phyloP scores from a whole-genome alignment of 495 filamentous ascomycete species.

The Rhypophila decipiens region DNA sequence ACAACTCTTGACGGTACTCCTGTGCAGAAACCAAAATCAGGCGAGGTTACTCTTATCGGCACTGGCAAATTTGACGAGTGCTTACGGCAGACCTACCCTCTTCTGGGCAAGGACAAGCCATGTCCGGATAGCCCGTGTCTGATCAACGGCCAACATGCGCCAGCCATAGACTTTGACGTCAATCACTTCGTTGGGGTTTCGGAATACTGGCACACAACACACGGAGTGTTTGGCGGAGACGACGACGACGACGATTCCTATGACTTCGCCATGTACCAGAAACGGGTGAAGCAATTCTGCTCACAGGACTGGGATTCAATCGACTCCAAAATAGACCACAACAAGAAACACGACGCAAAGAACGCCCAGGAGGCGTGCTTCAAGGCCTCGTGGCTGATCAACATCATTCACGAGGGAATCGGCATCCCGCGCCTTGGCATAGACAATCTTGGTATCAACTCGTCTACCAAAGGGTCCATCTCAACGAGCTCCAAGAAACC shows the following conservation, averaged over 20 bases:
- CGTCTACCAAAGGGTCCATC: slow-evolving; percentile 67
- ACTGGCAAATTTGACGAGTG: slow-evolving; percentile 86
- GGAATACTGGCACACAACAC: slow-evolving; percentile 98
- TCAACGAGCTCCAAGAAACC: slow-evolving; percentile 63
- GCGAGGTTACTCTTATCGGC: slow-evolving; percentile 54
- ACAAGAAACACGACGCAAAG: slow-evolving; percentile 55
- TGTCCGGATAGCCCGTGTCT: slow-evolving; percentile 83
- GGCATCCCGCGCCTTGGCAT: slow-evolving; percentile 86
- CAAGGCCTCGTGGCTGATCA: slow-evolving; percentile 97
- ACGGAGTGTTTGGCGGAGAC: slow-evolving; percentile 81
- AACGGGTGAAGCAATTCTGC: slow-evolving; percentile 79
- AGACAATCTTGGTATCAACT: slow-evolving; percentile 54
- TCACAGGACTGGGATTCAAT: slow-evolving; percentile 75
- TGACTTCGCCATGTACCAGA: slow-evolving; percentile 86
- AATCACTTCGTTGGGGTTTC: slow-evolving; percentile 98
- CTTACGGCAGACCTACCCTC: slow-evolving; percentile 68
- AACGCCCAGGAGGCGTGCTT: slow-evolving; percentile 86
- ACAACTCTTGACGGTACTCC: slow-evolving; percentile 58
- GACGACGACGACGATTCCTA: slow-evolving; percentile 78
- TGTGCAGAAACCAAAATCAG: slow-evolving; percentile 20
- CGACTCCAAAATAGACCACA: slow-evolving; percentile 50
- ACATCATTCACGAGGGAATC: slow-evolving; percentile 90
- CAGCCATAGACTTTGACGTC: slow-evolving; percentile 93
- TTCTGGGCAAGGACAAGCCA: slow-evolving; percentile 83
- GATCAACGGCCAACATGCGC: slow-evolving; percentile 81